These are phyloP conservation scores for Marchantia paleacea DNA, from an alignment of 225 moss, liverwort and hornwort species.

Conservation along the genomic window DNA sequence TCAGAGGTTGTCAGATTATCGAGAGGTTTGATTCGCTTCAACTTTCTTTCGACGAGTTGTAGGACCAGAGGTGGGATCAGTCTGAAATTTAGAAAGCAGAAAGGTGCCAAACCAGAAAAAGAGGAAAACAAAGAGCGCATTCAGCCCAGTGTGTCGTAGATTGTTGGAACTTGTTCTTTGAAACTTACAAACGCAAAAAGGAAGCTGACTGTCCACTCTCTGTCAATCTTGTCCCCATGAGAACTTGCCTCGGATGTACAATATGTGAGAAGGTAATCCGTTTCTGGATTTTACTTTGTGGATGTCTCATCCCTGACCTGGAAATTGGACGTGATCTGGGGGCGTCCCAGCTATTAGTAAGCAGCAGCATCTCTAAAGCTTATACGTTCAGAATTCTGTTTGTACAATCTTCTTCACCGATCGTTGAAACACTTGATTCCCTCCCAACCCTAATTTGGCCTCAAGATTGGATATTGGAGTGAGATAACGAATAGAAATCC, in stretches of 20 bases:
- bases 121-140: not conserved
- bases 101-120: not conserved
- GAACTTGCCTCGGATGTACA: conserved; percentile 25
- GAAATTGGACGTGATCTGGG: conserved; percentile 17
- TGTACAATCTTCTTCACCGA: not conserved
- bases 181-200: not conserved
- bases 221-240: conserved; percentile 13
- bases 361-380: conserved; percentile 17
- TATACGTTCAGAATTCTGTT: conserved; percentile 1
- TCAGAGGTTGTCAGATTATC: conserved; percentile 1
- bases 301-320: conserved; percentile 26
- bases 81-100: conserved; percentile 7
- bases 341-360: conserved; percentile 26
- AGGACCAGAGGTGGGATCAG: conserved; percentile 4
- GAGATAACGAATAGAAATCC: not conserved
- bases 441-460: not conserved
- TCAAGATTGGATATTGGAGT: not conserved
- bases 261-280: conserved; percentile 27
- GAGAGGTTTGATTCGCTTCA: conserved; percentile 22
- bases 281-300: conserved; percentile 24
- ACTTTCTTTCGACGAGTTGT: conserved; percentile 3
- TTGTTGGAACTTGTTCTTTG: conserved; percentile 1
- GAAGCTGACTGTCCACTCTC: conserved; percentile 5
- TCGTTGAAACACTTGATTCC: not conserved
- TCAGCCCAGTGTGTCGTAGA: not conserved